Evolutionary conservation across 1,284 basidiomycete genomes (phyloP), one percentile per base, ranked within the genome.

Genomic region (Vanrija sp.): DNA sequence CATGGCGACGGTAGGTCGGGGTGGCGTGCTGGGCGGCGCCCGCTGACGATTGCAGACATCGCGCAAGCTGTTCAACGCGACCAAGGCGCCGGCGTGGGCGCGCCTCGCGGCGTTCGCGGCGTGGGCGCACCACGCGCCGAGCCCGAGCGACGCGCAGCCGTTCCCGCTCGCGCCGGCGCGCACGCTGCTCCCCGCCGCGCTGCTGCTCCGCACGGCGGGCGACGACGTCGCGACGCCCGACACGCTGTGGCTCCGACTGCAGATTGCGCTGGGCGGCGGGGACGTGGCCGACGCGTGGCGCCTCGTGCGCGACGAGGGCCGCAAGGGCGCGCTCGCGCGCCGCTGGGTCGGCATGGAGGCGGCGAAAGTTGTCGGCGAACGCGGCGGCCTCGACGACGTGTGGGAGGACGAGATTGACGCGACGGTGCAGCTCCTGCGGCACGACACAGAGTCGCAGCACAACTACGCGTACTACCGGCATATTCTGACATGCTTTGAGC

Each of bases 391-490:
- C 26, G 52, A 44, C 6, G 48, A 57, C 26, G 53, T 62, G 23
- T 65, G 63, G 64, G 52, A 57, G 25, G 63, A 55, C 34, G 72
- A 74, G 55, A 52, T 65, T 46, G 60, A 58, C 1, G 62, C 63
- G 51, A 63, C 63, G 3, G 38, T 25, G 1, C 34, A n/a, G 7
- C 39, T 64, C 8, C 46, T 72, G 6, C 47, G 50, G n/a, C 43
- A 18, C 5, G 61, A 66, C 49, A 51, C 46, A 15, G 64, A 68
- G 46, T 55, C 65, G 62, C 67, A 63, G 57, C 51, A 65, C 42
- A 75, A 75, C 59, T 75, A 73, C 52, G 65, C 65, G 5, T 72
- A 63, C 51, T 72, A 74, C 57, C 52, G 59, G 19, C 63, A 73
- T 51, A 51, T 69, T 5, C 15, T 72, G 9, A 18, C 38, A 18